Percentiles rank a stretch among this genome's conserved stretches.
Conservation (phyloP, 2,329 filamentous ascomycete genomes). For the Thermothelomyces thermophilus region DNA sequence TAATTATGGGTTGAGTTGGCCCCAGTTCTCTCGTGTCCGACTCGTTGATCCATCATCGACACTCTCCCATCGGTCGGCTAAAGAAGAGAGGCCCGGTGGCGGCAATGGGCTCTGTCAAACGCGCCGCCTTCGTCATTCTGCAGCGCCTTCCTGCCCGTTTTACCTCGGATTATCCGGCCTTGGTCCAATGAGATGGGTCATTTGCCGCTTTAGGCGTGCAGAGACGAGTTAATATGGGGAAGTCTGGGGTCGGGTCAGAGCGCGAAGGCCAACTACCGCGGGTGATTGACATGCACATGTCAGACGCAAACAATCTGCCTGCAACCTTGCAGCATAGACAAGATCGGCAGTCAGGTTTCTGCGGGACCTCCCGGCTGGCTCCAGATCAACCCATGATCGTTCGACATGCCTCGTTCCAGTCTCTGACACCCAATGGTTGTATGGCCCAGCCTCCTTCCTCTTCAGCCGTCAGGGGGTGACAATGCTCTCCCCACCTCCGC, state of each 20-base stretch:
- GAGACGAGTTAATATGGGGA: conserved; percentile 4
- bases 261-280: background rate
- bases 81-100: background rate
- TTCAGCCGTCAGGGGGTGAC: background rate
- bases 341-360: conserved; percentile 6
- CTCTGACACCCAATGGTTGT: background rate
- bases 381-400: background rate
- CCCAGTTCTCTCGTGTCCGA: background rate
- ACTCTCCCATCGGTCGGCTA: background rate
- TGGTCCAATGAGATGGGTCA: background rate
- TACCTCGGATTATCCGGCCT: background rate
- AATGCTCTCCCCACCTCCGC: background rate
- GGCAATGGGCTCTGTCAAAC: background rate
- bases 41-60: background rate
- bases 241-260: conserved; percentile 1
- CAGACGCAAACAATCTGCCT: background rate
- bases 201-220: conserved; percentile 1
- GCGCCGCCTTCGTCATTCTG: conserved; percentile 5
- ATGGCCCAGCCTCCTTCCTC: background rate
- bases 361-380: conserved; percentile 2
- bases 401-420: background rate
- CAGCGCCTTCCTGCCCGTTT: background rate
- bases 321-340: background rate
- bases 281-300: conserved; percentile 1
- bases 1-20: background rate